These are phyloP conservation scores for Zoysia pacifica DNA, from an alignment of 176 grass and related monocot genomes.

Conservation along the genomic window DNA sequence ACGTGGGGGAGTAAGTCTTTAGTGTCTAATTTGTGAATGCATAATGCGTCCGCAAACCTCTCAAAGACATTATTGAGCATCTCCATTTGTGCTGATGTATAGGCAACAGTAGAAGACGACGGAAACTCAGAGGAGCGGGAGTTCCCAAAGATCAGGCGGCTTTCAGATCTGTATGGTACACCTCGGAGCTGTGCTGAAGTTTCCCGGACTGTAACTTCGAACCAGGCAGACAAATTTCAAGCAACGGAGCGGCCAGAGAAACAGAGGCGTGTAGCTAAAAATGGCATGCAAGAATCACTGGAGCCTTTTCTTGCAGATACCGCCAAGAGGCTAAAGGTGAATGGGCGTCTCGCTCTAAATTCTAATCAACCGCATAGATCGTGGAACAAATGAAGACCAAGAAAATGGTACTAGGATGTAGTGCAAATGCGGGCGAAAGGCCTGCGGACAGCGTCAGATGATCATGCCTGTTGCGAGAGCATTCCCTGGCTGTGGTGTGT, in stretches of 20 bases:
- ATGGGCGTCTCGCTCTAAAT: slow-evolving; percentile 40
- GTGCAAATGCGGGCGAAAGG: background rate
- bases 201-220: background rate
- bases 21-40: background rate
- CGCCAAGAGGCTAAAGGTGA: slow-evolving; percentile 27
- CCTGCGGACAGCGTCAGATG: background rate
- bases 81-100: background rate
- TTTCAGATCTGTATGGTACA: slow-evolving; percentile 30
- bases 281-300: slow-evolving; percentile 14
- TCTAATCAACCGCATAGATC: background rate
- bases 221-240: background rate
- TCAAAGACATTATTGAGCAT: background rate
- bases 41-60: background rate
- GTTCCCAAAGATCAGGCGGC: slow-evolving; percentile 30
- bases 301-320: slow-evolving; percentile 18
- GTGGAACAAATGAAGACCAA: slow-evolving; percentile 1
- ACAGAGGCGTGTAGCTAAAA: slow-evolving; percentile 11
- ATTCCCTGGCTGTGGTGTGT: background rate
- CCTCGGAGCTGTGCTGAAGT: slow-evolving; percentile 8
- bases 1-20: too few species aligned
- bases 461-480: background rate
- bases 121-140: slow-evolving; percentile 42
- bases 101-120: slow-evolving; percentile 23
- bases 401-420: background rate
- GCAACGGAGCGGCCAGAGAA: background rate